Evolutionary conservation across 164 flowering plant species (phyloP).

Genomic region (Houttuynia cordata): DNA sequence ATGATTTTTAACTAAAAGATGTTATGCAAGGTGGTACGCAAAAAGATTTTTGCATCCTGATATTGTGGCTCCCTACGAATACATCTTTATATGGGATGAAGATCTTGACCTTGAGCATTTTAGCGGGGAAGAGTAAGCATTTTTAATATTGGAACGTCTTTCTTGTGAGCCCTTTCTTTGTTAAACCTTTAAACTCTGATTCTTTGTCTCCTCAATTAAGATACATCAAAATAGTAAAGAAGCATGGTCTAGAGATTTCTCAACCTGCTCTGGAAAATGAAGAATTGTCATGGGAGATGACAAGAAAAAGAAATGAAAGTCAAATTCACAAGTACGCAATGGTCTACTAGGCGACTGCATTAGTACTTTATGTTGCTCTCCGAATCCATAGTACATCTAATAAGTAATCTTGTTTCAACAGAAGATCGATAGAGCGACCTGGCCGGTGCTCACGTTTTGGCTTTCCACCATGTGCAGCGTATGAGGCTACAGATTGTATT

Average conservation of each 20-base stretch:
- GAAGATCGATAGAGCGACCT: conserved; percentile 58
- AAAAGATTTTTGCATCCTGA: conserved; percentile 95
- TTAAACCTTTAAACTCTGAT: conserved; percentile 1
- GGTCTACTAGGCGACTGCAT: not conserved
- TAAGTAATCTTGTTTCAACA: conserved; percentile 13
- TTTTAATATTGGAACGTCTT: conserved; percentile 1
- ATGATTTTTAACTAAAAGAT: not conserved
- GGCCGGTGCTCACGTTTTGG: conserved; percentile 69
- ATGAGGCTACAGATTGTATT: conserved; percentile 18
- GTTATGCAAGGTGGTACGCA: conserved; percentile 76
- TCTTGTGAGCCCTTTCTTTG: not conserved
- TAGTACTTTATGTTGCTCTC: not conserved
- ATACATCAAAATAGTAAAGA: conserved; percentile 59
- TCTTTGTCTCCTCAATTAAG: conserved; percentile 18
- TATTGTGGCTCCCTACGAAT: conserved; percentile 85
- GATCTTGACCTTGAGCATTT: conserved; percentile 92
- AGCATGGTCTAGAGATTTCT: conserved; percentile 90
- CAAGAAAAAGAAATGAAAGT: conserved; percentile 52
- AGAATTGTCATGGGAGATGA: conserved; percentile 77
- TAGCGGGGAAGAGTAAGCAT: conserved; percentile 68
- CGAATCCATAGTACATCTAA: too few species aligned
- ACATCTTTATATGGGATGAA: conserved; percentile 98
- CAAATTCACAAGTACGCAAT: conserved; percentile 87
- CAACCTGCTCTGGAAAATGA: conserved; percentile 74
- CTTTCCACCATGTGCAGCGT: conserved; percentile 96